These are phyloP conservation scores for Parastagonospora avenae DNA, from an alignment of 2,329 filamentous ascomycete species.

Conservation along the genomic window DNA sequence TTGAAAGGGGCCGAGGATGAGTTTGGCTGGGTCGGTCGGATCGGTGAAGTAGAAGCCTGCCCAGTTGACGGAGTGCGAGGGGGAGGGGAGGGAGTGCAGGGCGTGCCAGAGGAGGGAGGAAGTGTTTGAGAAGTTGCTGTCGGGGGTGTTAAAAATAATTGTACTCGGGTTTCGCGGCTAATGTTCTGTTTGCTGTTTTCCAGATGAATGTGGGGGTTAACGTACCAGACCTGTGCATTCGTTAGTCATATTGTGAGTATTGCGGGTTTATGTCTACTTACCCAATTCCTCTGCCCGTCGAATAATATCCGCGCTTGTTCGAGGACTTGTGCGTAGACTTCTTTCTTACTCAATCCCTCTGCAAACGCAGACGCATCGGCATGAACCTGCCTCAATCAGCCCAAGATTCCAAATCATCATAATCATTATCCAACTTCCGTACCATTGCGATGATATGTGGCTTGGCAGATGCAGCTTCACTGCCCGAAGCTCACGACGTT, in stretches of 20 bases:
- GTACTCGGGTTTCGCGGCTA: too few relatives aligned
- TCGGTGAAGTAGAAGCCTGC: conserved; percentile 62
- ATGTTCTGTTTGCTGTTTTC: too few relatives aligned
- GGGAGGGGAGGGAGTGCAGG: conserved; percentile 71
- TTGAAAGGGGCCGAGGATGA: conserved; percentile 81
- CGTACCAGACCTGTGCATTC: conserved; percentile 10
- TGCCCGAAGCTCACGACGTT: too few relatives aligned
- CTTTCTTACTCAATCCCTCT: conserved; percentile 68
- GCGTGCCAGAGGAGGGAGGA: conserved; percentile 81
- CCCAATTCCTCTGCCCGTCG: conserved; percentile 79
- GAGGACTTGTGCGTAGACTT: conserved; percentile 76
- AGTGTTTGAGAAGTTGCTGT: conserved; percentile 71
- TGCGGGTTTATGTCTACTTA: too few relatives aligned
- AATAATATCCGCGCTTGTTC: conserved; percentile 72
- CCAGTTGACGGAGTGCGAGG: conserved; percentile 76
- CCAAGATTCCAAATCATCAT: neutral
- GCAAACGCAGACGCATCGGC: conserved; percentile 79
- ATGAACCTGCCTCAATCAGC: conserved; percentile 61
- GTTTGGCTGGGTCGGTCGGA: conserved; percentile 52
- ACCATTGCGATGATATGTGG: neutral
- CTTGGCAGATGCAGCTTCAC: too few relatives aligned
- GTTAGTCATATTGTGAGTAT: too few relatives aligned
- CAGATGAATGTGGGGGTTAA: too few relatives aligned
- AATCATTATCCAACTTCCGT: neutral
- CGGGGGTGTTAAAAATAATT: neutral